Evolutionary conservation across 2,329 filamentous ascomycete species (phyloP).

Genomic region (Colletotrichum falcatum): DNA sequence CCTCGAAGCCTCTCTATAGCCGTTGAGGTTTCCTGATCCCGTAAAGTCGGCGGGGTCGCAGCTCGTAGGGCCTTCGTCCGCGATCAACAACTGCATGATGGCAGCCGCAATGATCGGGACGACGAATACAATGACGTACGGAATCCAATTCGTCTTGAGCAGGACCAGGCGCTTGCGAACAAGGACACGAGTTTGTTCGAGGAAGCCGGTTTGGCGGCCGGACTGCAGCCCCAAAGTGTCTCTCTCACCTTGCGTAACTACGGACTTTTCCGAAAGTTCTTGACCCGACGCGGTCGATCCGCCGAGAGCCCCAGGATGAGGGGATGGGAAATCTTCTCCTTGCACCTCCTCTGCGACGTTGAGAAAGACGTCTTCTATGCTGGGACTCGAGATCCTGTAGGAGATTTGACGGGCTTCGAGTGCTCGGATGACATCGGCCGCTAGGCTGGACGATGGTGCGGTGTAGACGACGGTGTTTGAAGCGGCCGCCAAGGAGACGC

Average conservation of each 20-base stretch:
- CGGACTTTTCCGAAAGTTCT: constrained; percentile 45
- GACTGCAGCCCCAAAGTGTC: constrained; percentile 68
- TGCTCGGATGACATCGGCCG: constrained; percentile 76
- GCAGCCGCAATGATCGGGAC: constrained; percentile 85
- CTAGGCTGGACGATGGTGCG: constrained; percentile 75
- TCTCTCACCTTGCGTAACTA: constrained; percentile 30
- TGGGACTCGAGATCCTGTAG: constrained; percentile 88
- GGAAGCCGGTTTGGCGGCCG: constrained; percentile 76
- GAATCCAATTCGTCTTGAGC: constrained; percentile 81
- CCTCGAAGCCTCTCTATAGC: constrained; percentile 43
- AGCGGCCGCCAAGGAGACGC: constrained; percentile 66
- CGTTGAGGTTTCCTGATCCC: constrained; percentile 59
- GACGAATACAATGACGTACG: constrained; percentile 78
- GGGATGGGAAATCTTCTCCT: constrained; percentile 49
- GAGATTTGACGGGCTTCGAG: constrained; percentile 78
- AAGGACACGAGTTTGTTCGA: constrained; percentile 77
- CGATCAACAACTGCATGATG: constrained; percentile 81
- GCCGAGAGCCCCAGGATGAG: background rate
- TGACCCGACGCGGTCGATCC: constrained; percentile 6
- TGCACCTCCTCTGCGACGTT: constrained; percentile 84
- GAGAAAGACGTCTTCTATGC: constrained; percentile 92
- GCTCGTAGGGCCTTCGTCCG: constrained; percentile 61
- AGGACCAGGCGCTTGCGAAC: constrained; percentile 84
- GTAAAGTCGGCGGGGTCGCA: constrained; percentile 65
- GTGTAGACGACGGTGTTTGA: constrained; percentile 83